Percentiles rank a stretch among this genome's conserved stretches.
Evolutionary conservation across 768 basidiomycete species (phyloP).

Genomic region (Gymnopilus dilepis): DNA sequence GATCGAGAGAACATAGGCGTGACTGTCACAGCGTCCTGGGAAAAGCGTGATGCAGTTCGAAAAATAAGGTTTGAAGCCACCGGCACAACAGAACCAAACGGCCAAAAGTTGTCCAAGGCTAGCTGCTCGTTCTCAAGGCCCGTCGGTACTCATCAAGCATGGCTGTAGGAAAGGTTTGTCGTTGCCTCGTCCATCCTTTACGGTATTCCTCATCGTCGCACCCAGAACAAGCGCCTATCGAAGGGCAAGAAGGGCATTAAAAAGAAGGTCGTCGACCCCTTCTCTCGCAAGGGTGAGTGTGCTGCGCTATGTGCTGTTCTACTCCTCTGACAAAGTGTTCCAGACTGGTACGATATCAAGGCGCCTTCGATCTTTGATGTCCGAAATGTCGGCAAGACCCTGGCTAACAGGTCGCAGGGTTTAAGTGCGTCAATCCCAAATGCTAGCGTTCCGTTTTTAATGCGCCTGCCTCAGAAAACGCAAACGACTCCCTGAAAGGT

Average conservation of each 20-base stretch:
- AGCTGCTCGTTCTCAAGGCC: slow-evolving; percentile 45
- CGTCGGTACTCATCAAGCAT: slow-evolving; percentile 54
- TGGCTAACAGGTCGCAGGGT: slow-evolving; percentile 97
- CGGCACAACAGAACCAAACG: slow-evolving; percentile 39
- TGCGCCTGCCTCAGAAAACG: slow-evolving; percentile 72
- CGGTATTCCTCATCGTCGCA: slow-evolving; percentile 14
- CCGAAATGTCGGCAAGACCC: slow-evolving; percentile 96
- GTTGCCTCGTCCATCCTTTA: slow-evolving; percentile 7
- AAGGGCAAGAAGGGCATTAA: slow-evolving; percentile 99
- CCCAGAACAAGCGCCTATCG: slow-evolving; percentile 94
- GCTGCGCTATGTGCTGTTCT: background rate
- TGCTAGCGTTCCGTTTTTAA: background rate
- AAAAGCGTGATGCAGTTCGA: slow-evolving; percentile 52
- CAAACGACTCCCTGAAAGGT: slow-evolving; percentile 97
- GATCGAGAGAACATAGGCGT: slow-evolving; percentile 55
- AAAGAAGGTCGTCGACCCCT: slow-evolving; percentile 99
- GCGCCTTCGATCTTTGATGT: slow-evolving; percentile 98
- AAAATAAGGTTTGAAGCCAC: slow-evolving; percentile 72
- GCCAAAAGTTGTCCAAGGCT: slow-evolving; percentile 49
- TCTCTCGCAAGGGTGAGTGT: slow-evolving; percentile 92
- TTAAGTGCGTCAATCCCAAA: slow-evolving; percentile 71
- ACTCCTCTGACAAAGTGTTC: background rate
- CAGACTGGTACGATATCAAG: slow-evolving; percentile 99
- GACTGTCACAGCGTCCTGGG: slow-evolving; percentile 41
- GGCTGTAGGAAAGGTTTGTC: slow-evolving; percentile 88